Evolutionary conservation across 495 filamentous ascomycete species (phyloP).

Genomic region (Daldinia grandis): DNA sequence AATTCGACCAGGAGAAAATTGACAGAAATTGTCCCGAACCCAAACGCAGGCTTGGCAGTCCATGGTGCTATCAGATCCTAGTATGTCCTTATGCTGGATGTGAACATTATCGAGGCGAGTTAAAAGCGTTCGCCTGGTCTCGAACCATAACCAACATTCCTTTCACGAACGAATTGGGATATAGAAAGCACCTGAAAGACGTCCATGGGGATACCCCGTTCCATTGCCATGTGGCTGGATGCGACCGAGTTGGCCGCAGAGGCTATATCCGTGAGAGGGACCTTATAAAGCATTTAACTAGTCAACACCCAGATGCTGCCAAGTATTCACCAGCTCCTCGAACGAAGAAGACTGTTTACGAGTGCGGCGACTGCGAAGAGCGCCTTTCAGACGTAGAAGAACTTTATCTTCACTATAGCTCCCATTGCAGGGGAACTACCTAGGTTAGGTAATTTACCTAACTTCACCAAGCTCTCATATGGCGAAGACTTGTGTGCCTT

Average conservation of each 20-base stretch:
- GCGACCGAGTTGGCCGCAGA: constrained; percentile 45
- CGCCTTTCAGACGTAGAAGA: too few species aligned
- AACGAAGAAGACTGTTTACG: neutral
- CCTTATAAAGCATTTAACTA: constrained; percentile 45
- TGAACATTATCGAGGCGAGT: constrained; percentile 19
- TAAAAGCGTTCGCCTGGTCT: neutral
- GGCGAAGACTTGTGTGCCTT: neutral
- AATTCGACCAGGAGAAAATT: constrained; percentile 35
- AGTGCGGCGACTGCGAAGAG: neutral
- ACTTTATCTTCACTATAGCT: too few species aligned
- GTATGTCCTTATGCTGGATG: constrained; percentile 19
- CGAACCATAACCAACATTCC: neutral
- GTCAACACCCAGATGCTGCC: constrained; percentile 29
- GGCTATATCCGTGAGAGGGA: constrained; percentile 47
- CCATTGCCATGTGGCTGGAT: constrained; percentile 45
- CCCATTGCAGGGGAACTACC: too few species aligned
- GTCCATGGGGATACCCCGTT: constrained; percentile 46
- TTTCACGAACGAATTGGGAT: constrained; percentile 43
- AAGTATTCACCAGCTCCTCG: neutral
- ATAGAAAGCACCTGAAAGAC: constrained; percentile 48
- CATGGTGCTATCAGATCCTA: neutral
- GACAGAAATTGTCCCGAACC: neutral
- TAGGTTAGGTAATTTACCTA: neutral
- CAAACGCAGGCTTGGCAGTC: too few species aligned
- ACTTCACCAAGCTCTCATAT: neutral